Base-by-base conservation (phyloP, 164 flowering plant species). In the Vitis rupestris region DNA sequence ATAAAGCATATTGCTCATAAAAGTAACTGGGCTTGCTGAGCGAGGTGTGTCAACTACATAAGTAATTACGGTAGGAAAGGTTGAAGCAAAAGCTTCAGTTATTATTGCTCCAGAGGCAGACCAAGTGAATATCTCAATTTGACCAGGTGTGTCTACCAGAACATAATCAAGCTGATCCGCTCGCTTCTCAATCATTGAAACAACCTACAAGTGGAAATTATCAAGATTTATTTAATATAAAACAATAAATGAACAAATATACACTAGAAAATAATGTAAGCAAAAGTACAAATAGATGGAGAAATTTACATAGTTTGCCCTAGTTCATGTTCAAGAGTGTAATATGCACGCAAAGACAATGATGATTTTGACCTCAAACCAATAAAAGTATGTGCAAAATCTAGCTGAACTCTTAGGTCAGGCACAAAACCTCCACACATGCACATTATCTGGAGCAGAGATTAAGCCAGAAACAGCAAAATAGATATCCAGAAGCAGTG, bases 1-100 rank as follows among this genome's bases (percentile, higher is more conserved):
- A 79, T 92, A 94, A 10, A 94, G 91, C 99, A 94, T 94, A 70
- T 90, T 94, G 84, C 97, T 94, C 97, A 94, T 94, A 76, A 92
- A 94, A 59, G 97, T 94, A 57, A 70, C 76, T 29, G 99, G 99
- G 75, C 83, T 91, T 37, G 81, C 76, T 9, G 97, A 84, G 31
- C 97, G 97, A 74, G 97, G 97, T 19, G 99, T 94, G 63, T 94
- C 99, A 66, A 92, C 95, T 5, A 94, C 95, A 77, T 94, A 94
- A 0, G 94, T 69, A 67, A 94, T 54, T 11, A 92, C 86, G 23
- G 99, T 94, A 10, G 99, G 99, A 74, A 94, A 94, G 8, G 97
- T 94, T 12, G 98, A 92, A 31, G 99, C 99, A 85, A 94, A 92
- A 57, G 97, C 94, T 79, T 94, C 99, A 10, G 99, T 92, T 16